Base-by-base conservation (phyloP, 306 rosid species). In the Geum urbanum region DNA sequence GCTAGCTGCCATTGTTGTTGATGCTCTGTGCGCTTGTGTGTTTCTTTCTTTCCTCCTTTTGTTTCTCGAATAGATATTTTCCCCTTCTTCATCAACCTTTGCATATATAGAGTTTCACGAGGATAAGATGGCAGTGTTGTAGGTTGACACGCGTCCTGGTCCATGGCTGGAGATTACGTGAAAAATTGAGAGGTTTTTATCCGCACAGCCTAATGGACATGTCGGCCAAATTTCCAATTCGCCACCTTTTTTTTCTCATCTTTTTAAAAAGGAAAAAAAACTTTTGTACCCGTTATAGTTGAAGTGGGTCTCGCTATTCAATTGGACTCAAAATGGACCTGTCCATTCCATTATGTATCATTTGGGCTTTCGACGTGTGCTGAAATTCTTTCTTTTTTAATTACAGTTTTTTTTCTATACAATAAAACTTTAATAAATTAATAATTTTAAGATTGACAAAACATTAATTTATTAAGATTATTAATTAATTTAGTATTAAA, bases 1-100 rank as follows among this genome's bases (percentile, higher is more conserved):
- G 90, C 76, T 16, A 7, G 78, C 70, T 49, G 91, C 91, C 91
- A 81, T 87, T 8, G 78, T 76, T 66, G 63, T 0, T 2, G 32
- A 19, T 44, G 47, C 50, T 14, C 41, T 22, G 8, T 4, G 57
- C 16, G 57, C 22, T 52, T 22, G 27, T 10, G 8, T 7, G 27
- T 52, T 9, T 58, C 14, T 45, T 48, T 6, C n/a, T 11, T 52
- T 8, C 41, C 24, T 27, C 12, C 7, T 56, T n/a, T 10, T 22
- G 37, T 20, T 4, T 53, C 6, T 53, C 46, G 32, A 56, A 11
- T 4, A 18, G 5, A 52, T 4, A 10, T 57, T 15, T 58, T 58
- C 14, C 13, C 14, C 41, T 27, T 27, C 63, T 13, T 58, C 63
- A 12, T 32, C 69, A 63, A 58, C 50, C 43, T 3, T 3, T 68